phyloP scores from a whole-genome alignment of 2,329 filamentous ascomycete species.

The Pezicula rhizophila region DNA sequence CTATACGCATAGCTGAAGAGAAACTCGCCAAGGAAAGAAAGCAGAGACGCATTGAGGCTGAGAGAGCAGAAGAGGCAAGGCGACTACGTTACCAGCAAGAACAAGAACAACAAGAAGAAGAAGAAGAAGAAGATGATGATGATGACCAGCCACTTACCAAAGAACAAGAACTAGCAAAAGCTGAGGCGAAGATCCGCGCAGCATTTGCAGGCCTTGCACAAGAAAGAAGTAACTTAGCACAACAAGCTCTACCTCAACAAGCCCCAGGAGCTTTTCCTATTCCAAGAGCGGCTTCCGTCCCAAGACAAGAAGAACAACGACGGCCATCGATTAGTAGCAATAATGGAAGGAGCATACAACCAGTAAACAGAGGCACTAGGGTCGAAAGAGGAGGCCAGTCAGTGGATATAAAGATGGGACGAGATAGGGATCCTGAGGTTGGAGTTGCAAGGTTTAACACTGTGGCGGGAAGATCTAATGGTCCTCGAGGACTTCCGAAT shows the following conservation, averaged over 20 bases:
- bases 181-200: constrained; percentile 10
- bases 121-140: constrained; percentile 1
- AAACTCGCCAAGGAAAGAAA: too few relatives aligned
- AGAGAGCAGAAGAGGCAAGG: constrained; percentile 2
- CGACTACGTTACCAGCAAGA: neutral
- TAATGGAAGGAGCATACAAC: neutral
- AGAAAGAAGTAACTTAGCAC: constrained; percentile 2
- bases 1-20: too few relatives aligned
- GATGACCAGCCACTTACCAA: constrained; percentile 6
- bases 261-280: too few relatives aligned
- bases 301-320: too few relatives aligned
- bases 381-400: neutral
- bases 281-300: too few relatives aligned
- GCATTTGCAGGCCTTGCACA: constrained; percentile 11
- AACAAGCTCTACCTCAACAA: neutral
- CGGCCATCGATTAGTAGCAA: neutral
- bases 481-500: constrained; percentile 2
- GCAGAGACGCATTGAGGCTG: too few relatives aligned
- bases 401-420: too few relatives aligned
- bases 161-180: constrained; percentile 11
- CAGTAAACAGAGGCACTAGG: neutral
- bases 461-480: constrained; percentile 1
- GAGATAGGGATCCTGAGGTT: neutral
- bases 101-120: neutral
- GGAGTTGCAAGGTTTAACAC: neutral